A percentile compares a stretch with the other conserved stretches of the same genome.
These are phyloP conservation scores for Aristolochia contorta DNA, from an alignment of 164 flowering plant genomes.

Conservation along the genomic window DNA sequence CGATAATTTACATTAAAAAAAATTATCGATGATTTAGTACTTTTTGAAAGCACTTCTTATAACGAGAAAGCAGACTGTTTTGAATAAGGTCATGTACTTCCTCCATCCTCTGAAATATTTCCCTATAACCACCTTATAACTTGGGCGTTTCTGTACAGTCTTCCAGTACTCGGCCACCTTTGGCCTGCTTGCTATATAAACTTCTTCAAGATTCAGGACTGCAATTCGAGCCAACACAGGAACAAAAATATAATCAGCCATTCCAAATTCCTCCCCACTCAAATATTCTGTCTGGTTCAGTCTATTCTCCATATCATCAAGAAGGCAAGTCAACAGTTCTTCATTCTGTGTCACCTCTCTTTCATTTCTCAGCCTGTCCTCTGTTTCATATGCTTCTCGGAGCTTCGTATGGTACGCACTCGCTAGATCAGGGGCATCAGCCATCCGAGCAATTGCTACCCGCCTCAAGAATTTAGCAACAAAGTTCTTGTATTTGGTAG, in stretches of 20 bases:
- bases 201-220: slow-evolving; percentile 56
- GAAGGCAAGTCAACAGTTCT: slow-evolving; percentile 54
- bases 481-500: slow-evolving; percentile 43
- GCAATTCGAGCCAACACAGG: slow-evolving; percentile 61
- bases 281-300: slow-evolving; percentile 47
- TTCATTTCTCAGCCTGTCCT: slow-evolving; percentile 52
- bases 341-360: slow-evolving; percentile 35
- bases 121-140: slow-evolving; percentile 69
- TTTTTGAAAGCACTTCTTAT: slow-evolving; percentile 47
- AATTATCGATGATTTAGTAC: slow-evolving; percentile 37
- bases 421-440: slow-evolving; percentile 75
- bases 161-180: slow-evolving; percentile 59
- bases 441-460: slow-evolving; percentile 84
- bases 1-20: slow-evolving; percentile 22
- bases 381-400: slow-evolving; percentile 62
- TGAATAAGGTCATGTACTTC: slow-evolving; percentile 54
- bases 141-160: slow-evolving; percentile 54
- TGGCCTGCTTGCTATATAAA: slow-evolving; percentile 53
- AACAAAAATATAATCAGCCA: slow-evolving; percentile 75
- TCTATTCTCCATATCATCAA: slow-evolving; percentile 63
- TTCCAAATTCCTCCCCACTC: slow-evolving; percentile 63
- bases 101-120: slow-evolving; percentile 81
- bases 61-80: slow-evolving; percentile 55
- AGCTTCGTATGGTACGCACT: slow-evolving; percentile 70
- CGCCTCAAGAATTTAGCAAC: slow-evolving; percentile 69